phyloP scores from a whole-genome alignment of 129 eudicot species.

The Flaveria brownii region DNA sequence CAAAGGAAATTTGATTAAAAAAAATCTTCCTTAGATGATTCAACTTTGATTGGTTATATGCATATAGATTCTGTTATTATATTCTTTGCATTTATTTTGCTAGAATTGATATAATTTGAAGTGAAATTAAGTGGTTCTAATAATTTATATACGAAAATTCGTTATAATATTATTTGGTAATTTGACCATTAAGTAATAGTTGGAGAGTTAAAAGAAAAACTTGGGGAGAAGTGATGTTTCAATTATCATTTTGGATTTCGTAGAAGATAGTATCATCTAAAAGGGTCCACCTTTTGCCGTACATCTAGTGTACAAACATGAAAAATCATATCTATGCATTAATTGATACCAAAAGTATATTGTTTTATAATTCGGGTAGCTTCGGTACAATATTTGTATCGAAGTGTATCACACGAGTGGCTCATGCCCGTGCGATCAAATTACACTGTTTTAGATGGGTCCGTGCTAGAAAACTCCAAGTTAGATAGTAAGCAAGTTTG shows the following conservation, averaged over 20 bases:
- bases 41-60: neutral
- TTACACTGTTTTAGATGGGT: slow-evolving; percentile 28
- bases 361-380: neutral
- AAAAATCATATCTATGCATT: slow-evolving; percentile 25
- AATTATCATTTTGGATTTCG: neutral
- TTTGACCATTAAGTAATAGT: too few relatives aligned
- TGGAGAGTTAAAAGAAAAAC: too few relatives aligned
- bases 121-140: too few relatives aligned
- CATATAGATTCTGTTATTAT: too few relatives aligned
- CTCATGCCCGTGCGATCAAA: neutral
- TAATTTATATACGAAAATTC: too few relatives aligned
- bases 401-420: slow-evolving; percentile 35
- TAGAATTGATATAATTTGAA: too few relatives aligned
- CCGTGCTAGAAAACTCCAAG: slow-evolving; percentile 35
- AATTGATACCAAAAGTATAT: slow-evolving; percentile 18
- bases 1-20: neutral
- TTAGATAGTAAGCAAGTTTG: slow-evolving; percentile 36
- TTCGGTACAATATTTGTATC: slow-evolving; percentile 10
- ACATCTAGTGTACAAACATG: slow-evolving; percentile 26
- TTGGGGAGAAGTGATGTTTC: too few relatives aligned
- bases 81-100: too few relatives aligned
- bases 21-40: neutral
- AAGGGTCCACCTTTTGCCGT: slow-evolving; percentile 34
- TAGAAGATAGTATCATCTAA: neutral
- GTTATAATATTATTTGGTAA: too few relatives aligned